A percentile compares a stretch with the other conserved stretches of the same genome.
These are phyloP conservation scores for Colletotrichum incanum DNA, from an alignment of 2,329 filamentous ascomycete species.

Conservation along the genomic window DNA sequence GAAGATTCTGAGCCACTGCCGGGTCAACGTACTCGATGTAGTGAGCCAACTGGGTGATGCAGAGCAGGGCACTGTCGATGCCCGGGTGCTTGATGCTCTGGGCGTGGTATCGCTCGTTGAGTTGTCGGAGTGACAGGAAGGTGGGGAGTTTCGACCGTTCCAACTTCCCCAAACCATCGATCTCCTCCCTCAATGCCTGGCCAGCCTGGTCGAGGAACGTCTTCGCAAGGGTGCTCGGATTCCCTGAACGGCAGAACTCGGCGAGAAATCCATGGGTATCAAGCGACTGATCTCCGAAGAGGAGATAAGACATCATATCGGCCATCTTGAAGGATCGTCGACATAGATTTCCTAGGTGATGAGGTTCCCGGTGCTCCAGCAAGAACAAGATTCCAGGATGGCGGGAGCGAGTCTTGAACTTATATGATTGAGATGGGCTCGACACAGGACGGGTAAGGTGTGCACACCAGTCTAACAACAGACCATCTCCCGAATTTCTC, in stretches of 20 bases:
- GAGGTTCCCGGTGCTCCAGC: slow-evolving; percentile 41
- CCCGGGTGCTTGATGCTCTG: slow-evolving; percentile 72
- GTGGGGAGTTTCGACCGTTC: slow-evolving; percentile 73
- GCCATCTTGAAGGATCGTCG: slow-evolving; percentile 57
- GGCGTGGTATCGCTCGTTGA: slow-evolving; percentile 76
- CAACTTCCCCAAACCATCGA: slow-evolving; percentile 69
- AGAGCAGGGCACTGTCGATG: slow-evolving; percentile 76
- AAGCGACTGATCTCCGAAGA: slow-evolving; percentile 81
- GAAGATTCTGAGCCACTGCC: background rate
- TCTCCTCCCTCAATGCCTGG: slow-evolving; percentile 73
- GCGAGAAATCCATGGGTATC: slow-evolving; percentile 77
- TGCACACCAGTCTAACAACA: slow-evolving; percentile 32
- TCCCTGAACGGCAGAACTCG: slow-evolving; percentile 63
- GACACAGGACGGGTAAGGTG: slow-evolving; percentile 32
- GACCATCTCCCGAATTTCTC: slow-evolving; percentile 45
- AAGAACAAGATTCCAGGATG: slow-evolving; percentile 29
- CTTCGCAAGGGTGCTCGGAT: slow-evolving; percentile 68
- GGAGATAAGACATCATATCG: slow-evolving; percentile 68
- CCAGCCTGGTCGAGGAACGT: slow-evolving; percentile 74
- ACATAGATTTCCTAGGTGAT: slow-evolving; percentile 47
- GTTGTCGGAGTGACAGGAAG: slow-evolving; percentile 74
- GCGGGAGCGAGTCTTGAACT: slow-evolving; percentile 42
- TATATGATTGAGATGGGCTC: slow-evolving; percentile 45
- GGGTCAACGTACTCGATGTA: slow-evolving; percentile 74
- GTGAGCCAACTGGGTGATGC: slow-evolving; percentile 76